These are phyloP conservation scores for Backusella westeae DNA, from an alignment of 192 early-diverging fungal species.

Conservation along the genomic window DNA sequence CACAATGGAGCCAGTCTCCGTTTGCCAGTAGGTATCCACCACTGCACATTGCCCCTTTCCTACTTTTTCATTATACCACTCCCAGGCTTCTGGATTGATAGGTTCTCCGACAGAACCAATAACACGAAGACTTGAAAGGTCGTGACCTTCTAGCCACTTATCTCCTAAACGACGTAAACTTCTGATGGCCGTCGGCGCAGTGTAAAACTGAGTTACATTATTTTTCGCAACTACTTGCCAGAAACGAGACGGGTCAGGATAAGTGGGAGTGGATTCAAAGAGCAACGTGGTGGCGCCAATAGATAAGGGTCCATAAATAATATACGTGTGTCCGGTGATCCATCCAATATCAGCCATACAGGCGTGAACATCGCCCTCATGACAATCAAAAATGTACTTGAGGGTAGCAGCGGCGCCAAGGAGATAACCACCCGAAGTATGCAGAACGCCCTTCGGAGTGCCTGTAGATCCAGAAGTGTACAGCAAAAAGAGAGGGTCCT, in stretches of 20 bases:
- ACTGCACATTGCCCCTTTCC: constrained; percentile 83
- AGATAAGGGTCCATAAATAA: constrained; percentile 88
- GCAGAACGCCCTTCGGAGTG: constrained; percentile 89
- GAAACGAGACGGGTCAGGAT: constrained; percentile 80
- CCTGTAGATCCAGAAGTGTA: constrained; percentile 93
- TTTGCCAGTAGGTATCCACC: constrained; percentile 95
- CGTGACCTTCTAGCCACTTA: constrained; percentile 69
- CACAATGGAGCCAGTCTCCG: constrained; percentile 90
- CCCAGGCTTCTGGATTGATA: constrained; percentile 96
- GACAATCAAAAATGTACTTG: constrained; percentile 95
- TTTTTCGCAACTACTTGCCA: constrained; percentile 84
- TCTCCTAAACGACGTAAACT: constrained; percentile 86
- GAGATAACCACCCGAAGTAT: constrained; percentile 93
- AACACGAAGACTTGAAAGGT: constrained; percentile 80
- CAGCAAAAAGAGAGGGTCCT: constrained; percentile 93
- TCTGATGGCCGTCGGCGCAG: constrained; percentile 95
- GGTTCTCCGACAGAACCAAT: constrained; percentile 96
- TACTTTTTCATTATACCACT: constrained; percentile 92
- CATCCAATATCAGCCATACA: constrained; percentile 97
- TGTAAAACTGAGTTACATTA: constrained; percentile 96
- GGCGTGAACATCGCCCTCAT: constrained; percentile 83
- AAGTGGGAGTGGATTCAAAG: constrained; percentile 95
- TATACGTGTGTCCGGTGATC: constrained; percentile 87
- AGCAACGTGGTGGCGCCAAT: constrained; percentile 88
- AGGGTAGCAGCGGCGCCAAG: constrained; percentile 79